Evolutionary conservation across 768 basidiomycete species (phyloP).

Genomic region (Serendipita sp.): DNA sequence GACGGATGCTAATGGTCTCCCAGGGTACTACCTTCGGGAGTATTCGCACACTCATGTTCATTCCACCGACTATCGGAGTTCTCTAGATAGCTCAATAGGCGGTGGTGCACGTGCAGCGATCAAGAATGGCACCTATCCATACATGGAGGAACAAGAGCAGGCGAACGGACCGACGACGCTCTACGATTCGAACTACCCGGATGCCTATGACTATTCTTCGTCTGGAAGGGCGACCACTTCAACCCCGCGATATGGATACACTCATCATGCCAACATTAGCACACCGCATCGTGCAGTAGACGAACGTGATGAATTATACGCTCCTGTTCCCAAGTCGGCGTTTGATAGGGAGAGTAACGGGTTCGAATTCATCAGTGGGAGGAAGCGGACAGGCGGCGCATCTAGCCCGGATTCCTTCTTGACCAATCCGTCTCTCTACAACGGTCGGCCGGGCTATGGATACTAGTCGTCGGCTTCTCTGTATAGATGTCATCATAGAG

Average conservation of each 20-base stretch:
- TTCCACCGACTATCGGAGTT: conserved; percentile 2
- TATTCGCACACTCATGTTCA: not conserved
- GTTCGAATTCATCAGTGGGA: conserved; percentile 1
- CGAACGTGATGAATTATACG: not conserved
- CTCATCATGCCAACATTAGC: not conserved
- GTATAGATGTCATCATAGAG: not conserved
- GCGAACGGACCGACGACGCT: not conserved
- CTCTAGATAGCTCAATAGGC: not conserved
- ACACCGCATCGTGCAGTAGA: not conserved
- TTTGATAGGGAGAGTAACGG: not conserved
- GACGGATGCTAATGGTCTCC: not conserved
- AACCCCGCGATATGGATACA: not conserved
- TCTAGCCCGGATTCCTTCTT: not conserved
- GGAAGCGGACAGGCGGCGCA: not conserved
- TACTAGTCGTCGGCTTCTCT: not conserved
- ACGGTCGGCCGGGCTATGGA: not conserved
- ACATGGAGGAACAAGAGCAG: not conserved
- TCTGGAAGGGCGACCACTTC: not conserved
- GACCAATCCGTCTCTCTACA: not conserved
- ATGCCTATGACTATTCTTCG: not conserved
- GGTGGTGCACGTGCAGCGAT: not conserved
- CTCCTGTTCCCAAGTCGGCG: not conserved
- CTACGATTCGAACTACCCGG: not conserved
- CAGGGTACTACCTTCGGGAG: not conserved
- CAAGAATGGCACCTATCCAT: not conserved